Percentiles rank a stretch among this genome's conserved stretches.
Conservation (phyloP, 805 yeast genomes). For the Komagataella kurtzmanii region DNA sequence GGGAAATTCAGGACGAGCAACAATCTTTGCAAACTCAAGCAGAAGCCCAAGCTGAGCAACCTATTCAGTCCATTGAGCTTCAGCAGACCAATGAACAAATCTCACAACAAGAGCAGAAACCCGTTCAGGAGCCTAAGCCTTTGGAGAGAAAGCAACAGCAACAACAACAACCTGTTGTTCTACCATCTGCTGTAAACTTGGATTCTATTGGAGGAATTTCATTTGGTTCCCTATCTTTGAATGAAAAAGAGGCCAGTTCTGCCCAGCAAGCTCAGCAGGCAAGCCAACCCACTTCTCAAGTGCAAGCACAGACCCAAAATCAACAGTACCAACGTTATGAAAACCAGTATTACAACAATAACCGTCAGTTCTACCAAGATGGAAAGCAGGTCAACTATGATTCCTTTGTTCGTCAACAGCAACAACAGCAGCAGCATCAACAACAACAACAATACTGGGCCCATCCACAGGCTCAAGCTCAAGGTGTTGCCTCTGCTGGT, state of each 20-base stretch:
- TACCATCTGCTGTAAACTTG: conserved; percentile 34
- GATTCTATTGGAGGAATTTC: conserved; percentile 35
- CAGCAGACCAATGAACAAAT: neutral
- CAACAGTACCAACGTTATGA: conserved; percentile 7
- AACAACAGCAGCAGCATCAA: conserved; percentile 6
- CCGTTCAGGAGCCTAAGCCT: neutral
- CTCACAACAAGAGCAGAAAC: conserved; percentile 1
- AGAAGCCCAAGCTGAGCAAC: neutral
- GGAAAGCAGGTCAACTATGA: conserved; percentile 3
- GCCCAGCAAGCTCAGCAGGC: conserved; percentile 11
- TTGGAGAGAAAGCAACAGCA: conserved; percentile 5
- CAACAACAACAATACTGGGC: conserved; percentile 2
- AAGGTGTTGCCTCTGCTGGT: conserved; percentile 2
- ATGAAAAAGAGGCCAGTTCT: conserved; percentile 24
- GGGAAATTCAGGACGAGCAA: neutral
- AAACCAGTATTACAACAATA: conserved; percentile 4
- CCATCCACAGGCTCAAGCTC: neutral
- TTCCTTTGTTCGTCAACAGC: conserved; percentile 1
- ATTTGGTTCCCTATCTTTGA: conserved; percentile 37
- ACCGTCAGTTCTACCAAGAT: conserved; percentile 6
- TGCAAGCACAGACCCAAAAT: conserved; percentile 5
- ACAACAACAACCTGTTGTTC: conserved; percentile 21
- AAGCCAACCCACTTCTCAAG: conserved; percentile 2
- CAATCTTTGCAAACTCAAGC: neutral
- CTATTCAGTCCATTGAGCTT: neutral